Evolutionary conservation across 2,329 filamentous ascomycete genomes (phyloP).

Genomic region (Pseudomassariella vexata): DNA sequence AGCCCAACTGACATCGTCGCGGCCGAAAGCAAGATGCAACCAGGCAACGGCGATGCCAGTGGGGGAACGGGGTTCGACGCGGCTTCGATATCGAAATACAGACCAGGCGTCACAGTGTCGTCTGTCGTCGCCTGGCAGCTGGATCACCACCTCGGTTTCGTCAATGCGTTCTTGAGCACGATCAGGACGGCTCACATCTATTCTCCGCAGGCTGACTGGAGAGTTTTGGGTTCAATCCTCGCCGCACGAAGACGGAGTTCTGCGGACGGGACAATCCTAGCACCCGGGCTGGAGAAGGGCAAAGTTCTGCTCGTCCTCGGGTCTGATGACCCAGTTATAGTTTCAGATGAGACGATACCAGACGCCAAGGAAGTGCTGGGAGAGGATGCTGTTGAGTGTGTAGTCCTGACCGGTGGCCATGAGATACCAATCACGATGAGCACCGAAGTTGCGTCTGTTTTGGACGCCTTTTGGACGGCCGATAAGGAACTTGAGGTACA

Average conservation of each 20-base stretch:
- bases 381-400: constrained; percentile 48
- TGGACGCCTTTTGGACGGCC: too few species aligned
- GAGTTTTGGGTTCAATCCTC: constrained; percentile 44
- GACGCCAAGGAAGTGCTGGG: constrained; percentile 56
- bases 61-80: constrained; percentile 35
- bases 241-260: constrained; percentile 31
- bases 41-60: constrained; percentile 29
- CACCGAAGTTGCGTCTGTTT: constrained; percentile 52
- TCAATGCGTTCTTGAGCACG: constrained; percentile 64
- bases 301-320: constrained; percentile 64
- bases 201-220: constrained; percentile 58
- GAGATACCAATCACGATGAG: constrained; percentile 62
- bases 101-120: constrained; percentile 51
- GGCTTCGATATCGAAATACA: constrained; percentile 44
- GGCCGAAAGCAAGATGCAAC: constrained; percentile 16
- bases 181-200: constrained; percentile 67
- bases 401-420: constrained; percentile 58
- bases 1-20: constrained; percentile 13
- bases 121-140: constrained; percentile 67
- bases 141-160: constrained; percentile 58
- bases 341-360: constrained; percentile 56
- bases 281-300: constrained; percentile 30
- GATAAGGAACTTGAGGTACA: too few species aligned
- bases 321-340: constrained; percentile 59
- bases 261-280: constrained; percentile 22